Evolutionary conservation across 805 yeast species (phyloP).

Genomic region (Candida maris): DNA sequence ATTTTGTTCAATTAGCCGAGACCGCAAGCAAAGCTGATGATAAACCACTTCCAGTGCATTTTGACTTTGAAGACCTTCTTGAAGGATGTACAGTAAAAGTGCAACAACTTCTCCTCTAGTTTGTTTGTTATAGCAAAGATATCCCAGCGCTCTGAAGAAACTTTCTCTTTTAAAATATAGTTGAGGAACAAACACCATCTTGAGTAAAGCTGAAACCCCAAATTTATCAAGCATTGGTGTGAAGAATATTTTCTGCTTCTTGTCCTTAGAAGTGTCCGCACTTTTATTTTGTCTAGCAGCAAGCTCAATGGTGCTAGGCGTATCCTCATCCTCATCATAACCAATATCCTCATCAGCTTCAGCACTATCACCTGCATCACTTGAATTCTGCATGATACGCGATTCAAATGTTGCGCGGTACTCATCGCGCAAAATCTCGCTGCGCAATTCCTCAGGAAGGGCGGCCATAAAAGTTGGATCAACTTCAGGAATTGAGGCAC

Average conservation of each 20-base stretch:
- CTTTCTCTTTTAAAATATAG: slow-evolving; percentile 57
- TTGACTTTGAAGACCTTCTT: slow-evolving; percentile 69
- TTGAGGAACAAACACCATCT: slow-evolving; percentile 72
- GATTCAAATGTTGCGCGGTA: slow-evolving; percentile 14
- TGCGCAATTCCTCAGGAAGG: slow-evolving; percentile 50
- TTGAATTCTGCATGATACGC: slow-evolving; percentile 16
- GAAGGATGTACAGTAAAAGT: slow-evolving; percentile 60
- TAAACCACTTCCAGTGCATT: slow-evolving; percentile 60
- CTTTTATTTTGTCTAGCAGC: not conserved
- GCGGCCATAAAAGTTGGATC: slow-evolving; percentile 81
- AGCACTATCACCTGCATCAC: slow-evolving; percentile 8
- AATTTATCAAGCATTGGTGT: slow-evolving; percentile 70
- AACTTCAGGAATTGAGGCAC: slow-evolving; percentile 55
- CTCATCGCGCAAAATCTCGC: slow-evolving; percentile 30
- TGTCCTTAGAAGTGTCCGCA: slow-evolving; percentile 17
- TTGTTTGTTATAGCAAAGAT: slow-evolving; percentile 71
- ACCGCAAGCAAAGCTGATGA: slow-evolving; percentile 49
- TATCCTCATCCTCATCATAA: slow-evolving; percentile 1
- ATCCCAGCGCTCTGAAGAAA: slow-evolving; percentile 61
- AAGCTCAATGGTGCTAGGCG: not conserved
- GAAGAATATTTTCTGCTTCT: slow-evolving; percentile 39
- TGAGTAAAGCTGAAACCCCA: slow-evolving; percentile 70
- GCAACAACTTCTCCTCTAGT: slow-evolving; percentile 73
- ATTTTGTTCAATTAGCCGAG: slow-evolving; percentile 24
- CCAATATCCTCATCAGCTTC: slow-evolving; percentile 19